Conservation (phyloP, 345 rosid genomes). For the Ceriops zippeliana region DNA sequence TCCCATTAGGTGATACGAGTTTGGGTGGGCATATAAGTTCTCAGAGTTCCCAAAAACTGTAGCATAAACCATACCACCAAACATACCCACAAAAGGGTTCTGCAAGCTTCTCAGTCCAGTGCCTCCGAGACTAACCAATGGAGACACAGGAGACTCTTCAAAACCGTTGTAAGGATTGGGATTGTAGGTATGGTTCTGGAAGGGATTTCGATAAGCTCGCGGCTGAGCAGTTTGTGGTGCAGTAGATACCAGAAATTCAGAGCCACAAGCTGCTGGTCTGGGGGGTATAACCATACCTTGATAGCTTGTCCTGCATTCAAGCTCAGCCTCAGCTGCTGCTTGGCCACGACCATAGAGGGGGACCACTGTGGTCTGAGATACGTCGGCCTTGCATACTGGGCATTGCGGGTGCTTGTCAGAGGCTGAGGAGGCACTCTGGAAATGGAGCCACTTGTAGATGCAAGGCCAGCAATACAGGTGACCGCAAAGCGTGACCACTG, state of each 20-base stretch:
- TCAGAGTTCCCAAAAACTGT: conserved; percentile 70
- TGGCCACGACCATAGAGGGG: conserved; percentile 89
- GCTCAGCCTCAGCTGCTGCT: conserved; percentile 26
- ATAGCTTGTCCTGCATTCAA: conserved; percentile 26
- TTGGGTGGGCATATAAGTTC: conserved; percentile 43
- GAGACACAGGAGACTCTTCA: conserved; percentile 31
- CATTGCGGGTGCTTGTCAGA: conserved; percentile 65
- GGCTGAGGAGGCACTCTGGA: conserved; percentile 59
- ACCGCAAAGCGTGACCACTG: conserved; percentile 90
- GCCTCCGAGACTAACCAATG: conserved; percentile 30
- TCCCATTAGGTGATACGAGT: conserved; percentile 36
- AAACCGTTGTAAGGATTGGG: conserved; percentile 24
- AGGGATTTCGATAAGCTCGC: conserved; percentile 61
- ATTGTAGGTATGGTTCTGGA: conserved; percentile 39
- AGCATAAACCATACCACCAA: conserved; percentile 72
- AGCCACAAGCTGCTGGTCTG: conserved; percentile 59
- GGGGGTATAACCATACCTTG: conserved; percentile 51
- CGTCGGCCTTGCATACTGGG: conserved; percentile 85
- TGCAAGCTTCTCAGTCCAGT: conserved; percentile 29
- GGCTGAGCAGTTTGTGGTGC: conserved; percentile 35
- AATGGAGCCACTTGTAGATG: conserved; percentile 84
- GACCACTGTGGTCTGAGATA: conserved; percentile 72
- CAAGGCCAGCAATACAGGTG: conserved; percentile 99
- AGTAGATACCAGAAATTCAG: conserved; percentile 27
- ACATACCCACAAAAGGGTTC: conserved; percentile 52